Evolutionary conservation across 2,329 filamentous ascomycete species (phyloP).

Genomic region (Stagonosporopsis tanaceti): DNA sequence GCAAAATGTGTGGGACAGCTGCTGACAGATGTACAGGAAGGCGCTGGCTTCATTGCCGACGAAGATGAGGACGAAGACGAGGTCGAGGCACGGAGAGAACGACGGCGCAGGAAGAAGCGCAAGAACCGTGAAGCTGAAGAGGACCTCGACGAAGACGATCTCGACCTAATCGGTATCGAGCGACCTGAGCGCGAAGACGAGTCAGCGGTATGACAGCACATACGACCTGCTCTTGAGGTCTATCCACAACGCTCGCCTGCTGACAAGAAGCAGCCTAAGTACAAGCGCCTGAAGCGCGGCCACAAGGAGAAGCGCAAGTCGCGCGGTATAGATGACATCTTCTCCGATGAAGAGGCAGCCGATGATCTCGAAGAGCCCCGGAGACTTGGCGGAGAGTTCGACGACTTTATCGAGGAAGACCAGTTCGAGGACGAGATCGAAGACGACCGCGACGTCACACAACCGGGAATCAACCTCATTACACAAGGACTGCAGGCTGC

Average conservation of each 20-base stretch:
- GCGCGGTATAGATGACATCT: constrained; percentile 87
- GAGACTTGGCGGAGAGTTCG: constrained; percentile 49
- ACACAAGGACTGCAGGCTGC: constrained; percentile 78
- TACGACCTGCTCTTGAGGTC: background rate
- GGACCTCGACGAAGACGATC: constrained; percentile 88
- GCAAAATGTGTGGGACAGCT: background rate
- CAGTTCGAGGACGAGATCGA: constrained; percentile 84
- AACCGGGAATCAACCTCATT: constrained; percentile 75
- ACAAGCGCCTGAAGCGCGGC: constrained; percentile 95
- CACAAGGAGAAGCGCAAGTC: constrained; percentile 73
- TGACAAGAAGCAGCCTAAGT: constrained; percentile 73
- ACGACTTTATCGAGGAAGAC: constrained; percentile 95
- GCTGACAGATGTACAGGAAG: constrained; percentile 66
- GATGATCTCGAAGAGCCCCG: constrained; percentile 58
- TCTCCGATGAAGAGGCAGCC: constrained; percentile 89
- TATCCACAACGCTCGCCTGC: constrained; percentile 5
- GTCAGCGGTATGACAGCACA: constrained; percentile 66
- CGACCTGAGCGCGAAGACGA: constrained; percentile 69
- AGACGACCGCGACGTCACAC: constrained; percentile 82
- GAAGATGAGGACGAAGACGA: constrained; percentile 84
- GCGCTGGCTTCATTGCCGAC: constrained; percentile 95
- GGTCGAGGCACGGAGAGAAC: constrained; percentile 64
- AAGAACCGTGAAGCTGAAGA: constrained; percentile 82
- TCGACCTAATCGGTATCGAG: constrained; percentile 91
- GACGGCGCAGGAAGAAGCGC: constrained; percentile 78